These are phyloP conservation scores for Phytomonas sp. DNA, from an alignment of 208 protist species.

Conservation along the genomic window DNA sequence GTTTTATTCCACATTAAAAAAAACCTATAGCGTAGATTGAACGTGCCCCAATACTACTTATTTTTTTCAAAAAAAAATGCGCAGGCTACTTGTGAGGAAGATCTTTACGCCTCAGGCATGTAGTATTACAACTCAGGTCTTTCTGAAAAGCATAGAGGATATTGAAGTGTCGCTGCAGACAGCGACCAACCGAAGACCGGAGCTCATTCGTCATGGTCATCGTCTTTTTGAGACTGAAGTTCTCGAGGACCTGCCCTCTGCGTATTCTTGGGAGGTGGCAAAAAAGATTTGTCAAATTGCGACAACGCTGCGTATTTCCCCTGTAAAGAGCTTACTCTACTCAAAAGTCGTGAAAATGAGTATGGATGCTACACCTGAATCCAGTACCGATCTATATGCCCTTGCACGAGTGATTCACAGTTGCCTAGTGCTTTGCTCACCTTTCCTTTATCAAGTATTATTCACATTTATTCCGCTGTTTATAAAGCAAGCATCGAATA, in stretches of 20 bases:
- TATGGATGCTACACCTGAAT: slow-evolving; percentile 27
- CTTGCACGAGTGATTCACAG: slow-evolving; percentile 76
- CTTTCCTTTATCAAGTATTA: slow-evolving; percentile 67
- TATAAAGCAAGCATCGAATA: slow-evolving; percentile 20
- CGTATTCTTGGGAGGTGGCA: slow-evolving; percentile 46
- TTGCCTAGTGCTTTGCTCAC: slow-evolving; percentile 65
- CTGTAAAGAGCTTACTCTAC: slow-evolving; percentile 55
- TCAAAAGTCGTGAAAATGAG: slow-evolving; percentile 33
- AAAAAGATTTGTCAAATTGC: slow-evolving; percentile 62
- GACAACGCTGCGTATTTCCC: slow-evolving; percentile 61
- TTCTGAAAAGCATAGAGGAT: slow-evolving; percentile 56
- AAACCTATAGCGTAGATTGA: slow-evolving; percentile 7
- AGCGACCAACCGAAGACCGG: slow-evolving; percentile 34
- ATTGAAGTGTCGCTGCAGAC: slow-evolving; percentile 66
- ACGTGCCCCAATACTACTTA: background rate
- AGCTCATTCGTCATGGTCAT: slow-evolving; percentile 66
- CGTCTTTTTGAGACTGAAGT: slow-evolving; percentile 74
- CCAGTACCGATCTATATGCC: slow-evolving; percentile 47
- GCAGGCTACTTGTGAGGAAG: slow-evolving; percentile 11
- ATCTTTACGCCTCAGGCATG: slow-evolving; percentile 14
- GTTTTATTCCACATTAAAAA: slow-evolving; percentile 8
- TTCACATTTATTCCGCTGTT: slow-evolving; percentile 71
- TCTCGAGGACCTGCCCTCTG: slow-evolving; percentile 50
- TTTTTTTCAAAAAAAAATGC: slow-evolving; percentile 15
- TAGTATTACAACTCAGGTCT: slow-evolving; percentile 43